A percentile compares a stretch with the other conserved stretches of the same genome.
phyloP scores from a whole-genome alignment of 805 yeast genomes.

The Hermanozyma aechmeae region DNA sequence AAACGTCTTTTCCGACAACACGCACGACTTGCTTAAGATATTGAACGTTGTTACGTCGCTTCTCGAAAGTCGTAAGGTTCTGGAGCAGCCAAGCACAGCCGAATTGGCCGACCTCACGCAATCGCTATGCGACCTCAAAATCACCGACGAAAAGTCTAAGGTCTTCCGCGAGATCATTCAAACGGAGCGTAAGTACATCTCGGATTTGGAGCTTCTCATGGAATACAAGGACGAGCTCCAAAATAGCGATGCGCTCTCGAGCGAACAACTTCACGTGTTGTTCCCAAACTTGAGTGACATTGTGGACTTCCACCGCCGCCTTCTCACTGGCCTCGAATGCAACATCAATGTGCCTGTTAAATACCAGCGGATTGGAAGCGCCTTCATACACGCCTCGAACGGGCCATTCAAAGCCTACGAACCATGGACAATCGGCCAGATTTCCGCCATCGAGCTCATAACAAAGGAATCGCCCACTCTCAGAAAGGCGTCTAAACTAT shows the following conservation, averaged over 20 bases:
- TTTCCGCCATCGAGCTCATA: constrained; percentile 77
- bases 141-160: constrained; percentile 56
- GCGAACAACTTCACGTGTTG: constrained; percentile 70
- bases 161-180: constrained; percentile 78
- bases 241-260: constrained; percentile 56
- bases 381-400: constrained; percentile 72
- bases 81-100: no score
- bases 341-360: constrained; percentile 67
- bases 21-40: constrained; percentile 69
- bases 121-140: constrained; percentile 15
- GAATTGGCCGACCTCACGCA: no score
- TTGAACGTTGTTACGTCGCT: constrained; percentile 63
- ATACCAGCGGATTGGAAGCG: constrained; percentile 80
- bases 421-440: constrained; percentile 90
- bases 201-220: constrained; percentile 72
- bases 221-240: constrained; percentile 61
- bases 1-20: constrained; percentile 75
- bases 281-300: constrained; percentile 81
- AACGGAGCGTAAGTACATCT: constrained; percentile 89
- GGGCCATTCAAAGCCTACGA: constrained; percentile 83
- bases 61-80: no score
- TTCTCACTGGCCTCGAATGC: constrained; percentile 81
- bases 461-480: constrained; percentile 52
- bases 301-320: constrained; percentile 86
- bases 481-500: constrained; percentile 43